Percentiles rank a stretch among this genome's conserved stretches.
These are phyloP conservation scores for Phtheirospermum japonicum DNA, from an alignment of 257 asterid genomes.

Conservation along the genomic window DNA sequence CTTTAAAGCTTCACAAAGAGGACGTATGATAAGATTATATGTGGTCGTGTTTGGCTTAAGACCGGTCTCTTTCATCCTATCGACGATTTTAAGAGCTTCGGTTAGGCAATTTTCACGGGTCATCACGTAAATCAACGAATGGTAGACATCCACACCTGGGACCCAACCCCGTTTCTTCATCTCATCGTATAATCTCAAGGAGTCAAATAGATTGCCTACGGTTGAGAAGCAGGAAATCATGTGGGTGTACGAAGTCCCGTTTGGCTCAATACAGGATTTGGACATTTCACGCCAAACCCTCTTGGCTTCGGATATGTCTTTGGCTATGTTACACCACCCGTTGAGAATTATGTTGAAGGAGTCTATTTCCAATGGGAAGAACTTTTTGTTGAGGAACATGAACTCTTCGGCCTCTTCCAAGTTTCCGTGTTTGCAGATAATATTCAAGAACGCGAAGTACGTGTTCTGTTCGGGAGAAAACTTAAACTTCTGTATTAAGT, in stretches of 20 bases:
- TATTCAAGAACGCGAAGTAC: conserved; percentile 55
- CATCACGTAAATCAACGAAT: conserved; percentile 64
- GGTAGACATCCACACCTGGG: conserved; percentile 68
- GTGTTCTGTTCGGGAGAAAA: conserved; percentile 66
- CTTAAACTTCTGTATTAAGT: conserved; percentile 70
- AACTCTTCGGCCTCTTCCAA: conserved; percentile 93
- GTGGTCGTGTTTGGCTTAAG: conserved; percentile 50
- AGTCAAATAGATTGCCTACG: conserved; percentile 65
- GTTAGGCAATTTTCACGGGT: conserved; percentile 65
- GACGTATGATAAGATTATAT: conserved; percentile 59
- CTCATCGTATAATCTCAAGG: conserved; percentile 78
- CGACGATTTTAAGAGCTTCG: conserved; percentile 68
- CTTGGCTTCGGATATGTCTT: conserved; percentile 75
- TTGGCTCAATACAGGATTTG: conserved; percentile 70
- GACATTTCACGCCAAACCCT: conserved; percentile 96
- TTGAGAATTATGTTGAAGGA: conserved; percentile 79
- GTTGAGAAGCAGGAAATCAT: conserved; percentile 80
- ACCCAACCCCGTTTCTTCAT: conserved; percentile 82
- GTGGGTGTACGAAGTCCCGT: conserved; percentile 62
- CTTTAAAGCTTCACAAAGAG: conserved; percentile 68
- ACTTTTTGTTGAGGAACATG: conserved; percentile 69
- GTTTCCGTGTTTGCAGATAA: conserved; percentile 76
- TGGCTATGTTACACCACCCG: conserved; percentile 75
- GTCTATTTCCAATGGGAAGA: conserved; percentile 75
- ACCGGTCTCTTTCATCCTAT: conserved; percentile 63